Percentiles rank a stretch among this genome's conserved stretches.
phyloP scores from a whole-genome alignment of 306 rosid genomes.

The Adenanthera pavonina region DNA sequence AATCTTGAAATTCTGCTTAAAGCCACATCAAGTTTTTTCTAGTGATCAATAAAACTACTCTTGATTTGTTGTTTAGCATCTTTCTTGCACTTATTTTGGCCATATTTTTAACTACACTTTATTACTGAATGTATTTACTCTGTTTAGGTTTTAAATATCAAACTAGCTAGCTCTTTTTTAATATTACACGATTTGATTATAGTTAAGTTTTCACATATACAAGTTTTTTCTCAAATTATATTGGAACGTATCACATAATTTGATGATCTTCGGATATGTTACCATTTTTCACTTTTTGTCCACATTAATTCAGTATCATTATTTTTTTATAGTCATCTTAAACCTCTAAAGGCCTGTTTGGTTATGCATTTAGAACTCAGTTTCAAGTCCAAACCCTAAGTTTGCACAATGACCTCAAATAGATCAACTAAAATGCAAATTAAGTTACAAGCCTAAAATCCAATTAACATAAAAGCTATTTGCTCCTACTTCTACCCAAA shows the following conservation, averaged over 20 bases:
- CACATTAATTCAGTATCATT: neutral
- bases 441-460: no score
- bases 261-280: neutral
- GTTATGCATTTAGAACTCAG: no score
- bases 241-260: constrained; percentile 31
- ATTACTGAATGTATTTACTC: constrained; percentile 2
- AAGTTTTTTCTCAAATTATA: constrained; percentile 38
- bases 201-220: constrained; percentile 26
- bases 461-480: no score
- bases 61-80: no score
- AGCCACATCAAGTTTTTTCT: no score
- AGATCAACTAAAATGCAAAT: no score
- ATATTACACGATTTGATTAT: neutral
- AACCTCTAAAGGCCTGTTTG: neutral
- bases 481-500: no score
- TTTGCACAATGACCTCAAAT: no score
- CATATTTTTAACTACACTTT: constrained; percentile 9
- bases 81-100: neutral
- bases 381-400: no score
- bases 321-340: neutral
- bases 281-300: neutral
- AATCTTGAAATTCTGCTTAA: no score
- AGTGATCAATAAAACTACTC: no score
- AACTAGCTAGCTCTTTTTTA: neutral
- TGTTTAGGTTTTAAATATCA: neutral